Evolutionary conservation across 169 alveolate genomes (phyloP).

Genomic region (Ophryocystis elektroscirrha): DNA sequence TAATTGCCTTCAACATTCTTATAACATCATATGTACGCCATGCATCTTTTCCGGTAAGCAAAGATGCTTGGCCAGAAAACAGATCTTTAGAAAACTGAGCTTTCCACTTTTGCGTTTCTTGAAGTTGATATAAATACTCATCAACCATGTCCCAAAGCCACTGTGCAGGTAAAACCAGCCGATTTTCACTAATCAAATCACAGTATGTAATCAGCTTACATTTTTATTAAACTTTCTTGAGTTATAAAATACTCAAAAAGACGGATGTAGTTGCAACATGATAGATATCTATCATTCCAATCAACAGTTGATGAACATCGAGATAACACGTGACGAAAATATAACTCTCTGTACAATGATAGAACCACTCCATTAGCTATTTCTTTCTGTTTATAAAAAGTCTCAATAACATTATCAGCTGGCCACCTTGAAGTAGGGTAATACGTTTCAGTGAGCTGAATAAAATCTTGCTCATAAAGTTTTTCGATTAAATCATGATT

Average conservation of each 20-base stretch:
- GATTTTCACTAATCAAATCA: slow-evolving; percentile 6
- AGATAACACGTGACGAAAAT: slow-evolving; percentile 46
- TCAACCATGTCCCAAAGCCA: slow-evolving; percentile 56
- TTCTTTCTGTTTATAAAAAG: slow-evolving; percentile 42
- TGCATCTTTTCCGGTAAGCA: slow-evolving; percentile 7
- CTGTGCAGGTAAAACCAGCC: slow-evolving; percentile 38
- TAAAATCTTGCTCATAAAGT: slow-evolving; percentile 42
- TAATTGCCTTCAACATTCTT: slow-evolving; percentile 1
- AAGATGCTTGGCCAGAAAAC: slow-evolving; percentile 25
- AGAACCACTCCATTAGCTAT: slow-evolving; percentile 39
- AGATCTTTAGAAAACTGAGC: slow-evolving; percentile 7
- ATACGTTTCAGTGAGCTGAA: slow-evolving; percentile 34
- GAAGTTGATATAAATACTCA: slow-evolving; percentile 49
- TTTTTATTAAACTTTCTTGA: slow-evolving; percentile 18
- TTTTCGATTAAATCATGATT: slow-evolving; percentile 40
- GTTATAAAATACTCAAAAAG: slow-evolving; percentile 35
- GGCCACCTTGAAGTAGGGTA: slow-evolving; percentile 48
- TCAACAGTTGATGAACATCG: slow-evolving; percentile 31
- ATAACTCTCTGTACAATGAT: slow-evolving; percentile 47
- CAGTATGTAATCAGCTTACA: slow-evolving; percentile 17
- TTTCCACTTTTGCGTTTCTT: slow-evolving; percentile 36
- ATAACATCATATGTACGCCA: slow-evolving; percentile 7
- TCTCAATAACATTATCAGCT: slow-evolving; percentile 35
- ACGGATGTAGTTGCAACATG: slow-evolving; percentile 47
- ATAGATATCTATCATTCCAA: slow-evolving; percentile 37